phyloP scores from a whole-genome alignment of 148 eudicot species.

The Persicaria maculosa region DNA sequence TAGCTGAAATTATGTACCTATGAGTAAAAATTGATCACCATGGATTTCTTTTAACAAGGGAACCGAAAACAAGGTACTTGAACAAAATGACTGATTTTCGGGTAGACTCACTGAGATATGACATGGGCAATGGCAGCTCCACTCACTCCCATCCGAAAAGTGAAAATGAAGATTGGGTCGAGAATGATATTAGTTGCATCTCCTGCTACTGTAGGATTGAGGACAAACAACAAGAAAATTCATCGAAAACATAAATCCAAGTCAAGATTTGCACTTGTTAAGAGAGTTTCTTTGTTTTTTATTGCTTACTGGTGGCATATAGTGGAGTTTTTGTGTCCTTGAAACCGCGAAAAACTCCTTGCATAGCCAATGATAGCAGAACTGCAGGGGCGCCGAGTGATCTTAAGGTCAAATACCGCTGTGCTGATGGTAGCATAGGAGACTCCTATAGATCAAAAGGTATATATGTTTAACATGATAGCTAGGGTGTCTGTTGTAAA shows the following conservation, averaged over 20 bases:
- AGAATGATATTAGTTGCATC: conserved; percentile 70
- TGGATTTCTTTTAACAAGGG: not conserved
- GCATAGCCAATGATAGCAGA: conserved; percentile 92
- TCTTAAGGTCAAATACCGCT: conserved; percentile 58
- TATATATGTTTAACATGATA: not conserved
- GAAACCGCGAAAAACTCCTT: conserved; percentile 92
- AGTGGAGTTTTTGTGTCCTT: conserved; percentile 95
- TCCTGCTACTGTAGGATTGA: conserved; percentile 49
- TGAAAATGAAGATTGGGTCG: conserved; percentile 83
- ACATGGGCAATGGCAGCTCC: conserved; percentile 99
- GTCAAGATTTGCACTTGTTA: not conserved
- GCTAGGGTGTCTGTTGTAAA: not conserved
- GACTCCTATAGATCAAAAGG: conserved; percentile 39
- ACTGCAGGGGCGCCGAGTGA: conserved; percentile 95
- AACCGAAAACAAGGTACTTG: not conserved
- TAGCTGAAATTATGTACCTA: conserved; percentile 26
- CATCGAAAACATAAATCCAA: not conserved
- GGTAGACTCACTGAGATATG: conserved; percentile 70
- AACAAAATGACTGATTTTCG: not conserved
- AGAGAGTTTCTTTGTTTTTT: not conserved
- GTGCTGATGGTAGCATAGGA: conserved; percentile 78
- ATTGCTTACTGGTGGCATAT: conserved; percentile 68
- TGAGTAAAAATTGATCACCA: not conserved
- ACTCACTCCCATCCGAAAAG: conserved; percentile 58
- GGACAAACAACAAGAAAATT: not conserved